A percentile compares a stretch with the other conserved stretches of the same genome.
Conservation (phyloP, 73 alveolate species). For the Blepharisma stoltei region DNA sequence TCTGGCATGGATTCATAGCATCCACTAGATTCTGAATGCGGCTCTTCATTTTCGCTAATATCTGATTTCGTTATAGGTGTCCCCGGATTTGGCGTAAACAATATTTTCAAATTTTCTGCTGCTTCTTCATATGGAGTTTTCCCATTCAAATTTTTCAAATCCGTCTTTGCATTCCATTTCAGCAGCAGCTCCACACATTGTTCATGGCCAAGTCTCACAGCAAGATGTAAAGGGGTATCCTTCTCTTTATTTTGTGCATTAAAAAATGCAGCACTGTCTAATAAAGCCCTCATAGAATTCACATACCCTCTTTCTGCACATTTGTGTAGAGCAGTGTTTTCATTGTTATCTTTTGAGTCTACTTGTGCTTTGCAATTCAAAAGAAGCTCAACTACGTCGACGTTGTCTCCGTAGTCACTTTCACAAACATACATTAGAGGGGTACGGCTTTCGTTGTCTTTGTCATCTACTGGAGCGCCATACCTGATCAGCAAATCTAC, state of each 20-base stretch:
- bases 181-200: constrained; percentile 38
- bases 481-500: constrained; percentile 32
- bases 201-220: constrained; percentile 31
- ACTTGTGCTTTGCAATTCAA: constrained; percentile 44
- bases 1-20: too few relatives aligned
- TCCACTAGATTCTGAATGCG: too few relatives aligned
- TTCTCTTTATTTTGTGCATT: not conserved
- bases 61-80: too few relatives aligned
- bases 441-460: constrained; percentile 35
- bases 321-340: constrained; percentile 39
- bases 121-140: not conserved
- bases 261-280: constrained; percentile 38
- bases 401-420: constrained; percentile 40
- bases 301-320: constrained; percentile 40
- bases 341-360: constrained; percentile 32
- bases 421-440: constrained; percentile 48
- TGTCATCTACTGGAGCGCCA: constrained; percentile 41
- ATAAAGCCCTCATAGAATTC: constrained; percentile 28
- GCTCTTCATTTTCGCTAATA: too few relatives aligned
- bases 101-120: not conserved
- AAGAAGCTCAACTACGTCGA: constrained; percentile 41
- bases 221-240: constrained; percentile 45
- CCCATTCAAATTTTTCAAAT: not conserved
- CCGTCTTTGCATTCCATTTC: constrained; percentile 1
- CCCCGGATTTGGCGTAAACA: not conserved